Conservation (phyloP, 352 stramenopile genomes). For the Thalassiosira mediterranea region DNA sequence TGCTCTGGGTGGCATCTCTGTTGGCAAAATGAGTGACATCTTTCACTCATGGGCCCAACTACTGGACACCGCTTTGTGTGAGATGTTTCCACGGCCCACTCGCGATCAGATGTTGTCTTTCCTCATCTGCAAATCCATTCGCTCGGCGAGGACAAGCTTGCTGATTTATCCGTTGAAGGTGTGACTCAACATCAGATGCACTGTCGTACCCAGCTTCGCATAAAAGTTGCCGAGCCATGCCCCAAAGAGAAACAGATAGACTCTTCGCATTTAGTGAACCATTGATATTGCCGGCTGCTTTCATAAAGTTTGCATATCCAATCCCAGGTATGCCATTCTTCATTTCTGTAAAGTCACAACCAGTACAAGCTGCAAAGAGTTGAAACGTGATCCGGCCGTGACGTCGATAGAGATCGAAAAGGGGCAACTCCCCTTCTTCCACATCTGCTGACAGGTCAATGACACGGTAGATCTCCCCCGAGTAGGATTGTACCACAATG, state of each 20-base stretch:
- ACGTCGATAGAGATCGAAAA: constrained; percentile 17
- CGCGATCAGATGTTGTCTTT: constrained; percentile 18
- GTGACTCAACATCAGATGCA: neutral
- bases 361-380: constrained; percentile 28
- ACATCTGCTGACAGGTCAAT: constrained; percentile 17
- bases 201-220: constrained; percentile 5
- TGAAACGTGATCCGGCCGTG: constrained; percentile 22
- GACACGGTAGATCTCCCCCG: constrained; percentile 8
- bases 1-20: neutral
- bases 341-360: constrained; percentile 31
- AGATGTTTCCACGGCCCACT: constrained; percentile 14
- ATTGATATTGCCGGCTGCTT: constrained; percentile 15
- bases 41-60: constrained; percentile 7
- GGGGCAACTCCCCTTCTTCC: constrained; percentile 11
- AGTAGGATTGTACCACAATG: constrained; percentile 17
- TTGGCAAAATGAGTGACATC: constrained; percentile 1
- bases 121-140: too few relatives aligned
- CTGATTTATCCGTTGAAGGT: too few relatives aligned
- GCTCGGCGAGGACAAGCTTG: too few relatives aligned
- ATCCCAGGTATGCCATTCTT: constrained; percentile 9
- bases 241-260: constrained; percentile 23
- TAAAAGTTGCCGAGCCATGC: constrained; percentile 20
- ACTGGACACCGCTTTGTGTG: constrained; percentile 4
- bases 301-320: constrained; percentile 10
- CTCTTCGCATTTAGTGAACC: constrained; percentile 11